Conservation (phyloP, 129 eudicot species). For the Arctium minus region DNA sequence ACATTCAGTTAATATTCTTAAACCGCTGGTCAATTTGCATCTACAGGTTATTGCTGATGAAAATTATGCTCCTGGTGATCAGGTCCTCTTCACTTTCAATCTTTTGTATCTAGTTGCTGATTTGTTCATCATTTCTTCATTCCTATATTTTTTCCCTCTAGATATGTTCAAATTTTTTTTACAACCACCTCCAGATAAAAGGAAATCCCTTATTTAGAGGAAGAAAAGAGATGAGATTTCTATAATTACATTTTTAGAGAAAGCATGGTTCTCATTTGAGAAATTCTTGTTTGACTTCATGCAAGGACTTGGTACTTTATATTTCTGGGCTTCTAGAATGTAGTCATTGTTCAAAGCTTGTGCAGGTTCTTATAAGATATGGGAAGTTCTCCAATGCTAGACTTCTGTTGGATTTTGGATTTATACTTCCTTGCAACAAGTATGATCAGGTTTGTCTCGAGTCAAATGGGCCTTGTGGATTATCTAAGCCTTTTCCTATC, state of each 20-base stretch:
- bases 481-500: neutral
- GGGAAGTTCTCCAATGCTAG: slow-evolving; percentile 77
- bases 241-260: neutral
- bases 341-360: neutral
- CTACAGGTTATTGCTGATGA: slow-evolving; percentile 78
- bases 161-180: neutral
- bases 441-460: slow-evolving; percentile 56
- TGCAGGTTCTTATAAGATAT: slow-evolving; percentile 73
- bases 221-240: neutral
- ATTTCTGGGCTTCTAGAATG: neutral
- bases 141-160: neutral
- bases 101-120: neutral
- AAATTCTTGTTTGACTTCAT: neutral
- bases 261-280: neutral
- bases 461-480: neutral
- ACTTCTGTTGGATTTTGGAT: slow-evolving; percentile 83
- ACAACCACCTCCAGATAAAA: neutral
- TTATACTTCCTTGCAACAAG: slow-evolving; percentile 56
- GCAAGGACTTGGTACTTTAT: neutral
- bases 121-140: neutral
- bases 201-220: neutral
- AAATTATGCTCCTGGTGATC: slow-evolving; percentile 71
- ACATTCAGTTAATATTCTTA: neutral
- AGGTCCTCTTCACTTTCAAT: slow-evolving; percentile 35
- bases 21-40: neutral